Conservation (phyloP, 2,329 filamentous ascomycete genomes). For the Diaporthe amygdali region DNA sequence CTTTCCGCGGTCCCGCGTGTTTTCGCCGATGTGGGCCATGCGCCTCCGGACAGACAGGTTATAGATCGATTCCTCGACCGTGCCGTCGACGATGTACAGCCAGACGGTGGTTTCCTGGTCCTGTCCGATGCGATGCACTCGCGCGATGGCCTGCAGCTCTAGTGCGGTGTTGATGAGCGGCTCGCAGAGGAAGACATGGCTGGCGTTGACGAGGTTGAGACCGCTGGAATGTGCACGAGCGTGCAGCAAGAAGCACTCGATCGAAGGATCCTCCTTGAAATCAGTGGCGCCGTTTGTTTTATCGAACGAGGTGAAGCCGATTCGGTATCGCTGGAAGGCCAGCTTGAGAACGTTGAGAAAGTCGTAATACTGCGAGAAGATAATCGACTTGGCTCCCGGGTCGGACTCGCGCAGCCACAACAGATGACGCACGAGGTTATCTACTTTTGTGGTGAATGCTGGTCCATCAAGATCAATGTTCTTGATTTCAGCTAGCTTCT, state of each 20-base stretch:
- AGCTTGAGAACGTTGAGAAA: conserved; percentile 77
- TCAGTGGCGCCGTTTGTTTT: conserved; percentile 70
- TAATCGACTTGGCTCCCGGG: conserved; percentile 85
- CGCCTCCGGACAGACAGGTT: conserved; percentile 81
- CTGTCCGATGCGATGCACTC: conserved; percentile 94
- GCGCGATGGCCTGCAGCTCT: conserved; percentile 92
- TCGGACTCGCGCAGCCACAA: conserved; percentile 85
- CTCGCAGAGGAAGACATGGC: conserved; percentile 93
- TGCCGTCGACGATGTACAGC: conserved; percentile 91
- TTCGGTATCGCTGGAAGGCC: conserved; percentile 74
- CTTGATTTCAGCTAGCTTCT: conserved; percentile 79
- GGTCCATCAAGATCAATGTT: conserved; percentile 74
- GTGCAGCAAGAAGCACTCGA: conserved; percentile 88
- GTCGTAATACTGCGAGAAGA: conserved; percentile 87
- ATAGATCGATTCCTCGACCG: conserved; percentile 92
- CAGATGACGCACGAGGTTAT: conserved; percentile 80
- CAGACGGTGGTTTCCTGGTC: conserved; percentile 87
- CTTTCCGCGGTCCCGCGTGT: conserved; percentile 33
- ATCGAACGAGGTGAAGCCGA: conserved; percentile 76
- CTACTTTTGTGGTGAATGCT: conserved; percentile 89
- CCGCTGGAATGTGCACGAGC: conserved; percentile 88
- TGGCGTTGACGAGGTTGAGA: conserved; percentile 90
- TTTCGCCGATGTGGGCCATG: conserved; percentile 72
- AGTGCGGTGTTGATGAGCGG: conserved; percentile 92
- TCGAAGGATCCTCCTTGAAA: conserved; percentile 76